phyloP scores from a whole-genome alignment of 306 rosid genomes.

The Psophocarpus tetragonolobus region DNA sequence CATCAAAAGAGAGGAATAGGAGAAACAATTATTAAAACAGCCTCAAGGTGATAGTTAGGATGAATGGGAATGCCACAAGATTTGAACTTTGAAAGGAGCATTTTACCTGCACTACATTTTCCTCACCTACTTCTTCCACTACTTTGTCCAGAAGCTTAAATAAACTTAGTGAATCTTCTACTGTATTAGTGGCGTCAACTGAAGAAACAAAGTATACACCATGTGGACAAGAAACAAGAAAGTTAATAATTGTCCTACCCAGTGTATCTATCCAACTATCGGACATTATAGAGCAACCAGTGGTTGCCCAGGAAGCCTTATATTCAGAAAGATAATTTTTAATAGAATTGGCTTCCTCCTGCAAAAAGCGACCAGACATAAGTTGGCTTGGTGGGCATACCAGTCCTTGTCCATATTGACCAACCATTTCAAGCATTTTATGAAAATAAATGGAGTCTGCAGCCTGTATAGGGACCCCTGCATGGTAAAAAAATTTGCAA shows the following conservation, averaged over 20 bases:
- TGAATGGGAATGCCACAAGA: conserved; percentile 32
- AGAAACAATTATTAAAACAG: conserved; percentile 27
- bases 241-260: conserved; percentile 70
- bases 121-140: conserved; percentile 92
- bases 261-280: conserved; percentile 85
- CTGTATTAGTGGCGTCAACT: conserved; percentile 67
- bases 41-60: conserved; percentile 28
- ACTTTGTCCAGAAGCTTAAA: conserved; percentile 80
- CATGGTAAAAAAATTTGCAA: conserved; percentile 89
- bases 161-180: conserved; percentile 73
- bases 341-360: conserved; percentile 73
- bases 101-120: conserved; percentile 90
- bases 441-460: conserved; percentile 82
- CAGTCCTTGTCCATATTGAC: conserved; percentile 81
- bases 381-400: conserved; percentile 71
- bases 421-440: conserved; percentile 86
- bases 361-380: conserved; percentile 68
- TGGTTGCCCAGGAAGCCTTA: conserved; percentile 84
- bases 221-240: conserved; percentile 81
- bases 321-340: conserved; percentile 69
- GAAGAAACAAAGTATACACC: conserved; percentile 86
- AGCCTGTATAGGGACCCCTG: conserved; percentile 90
- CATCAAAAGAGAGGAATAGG: conserved; percentile 33
- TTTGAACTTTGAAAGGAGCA: conserved; percentile 43
- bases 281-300: conserved; percentile 85